A percentile compares a stretch with the other conserved stretches of the same genome.
Evolutionary conservation across 1,139 yeast species (phyloP).

Genomic region (Geotrichum carabidarum): DNA sequence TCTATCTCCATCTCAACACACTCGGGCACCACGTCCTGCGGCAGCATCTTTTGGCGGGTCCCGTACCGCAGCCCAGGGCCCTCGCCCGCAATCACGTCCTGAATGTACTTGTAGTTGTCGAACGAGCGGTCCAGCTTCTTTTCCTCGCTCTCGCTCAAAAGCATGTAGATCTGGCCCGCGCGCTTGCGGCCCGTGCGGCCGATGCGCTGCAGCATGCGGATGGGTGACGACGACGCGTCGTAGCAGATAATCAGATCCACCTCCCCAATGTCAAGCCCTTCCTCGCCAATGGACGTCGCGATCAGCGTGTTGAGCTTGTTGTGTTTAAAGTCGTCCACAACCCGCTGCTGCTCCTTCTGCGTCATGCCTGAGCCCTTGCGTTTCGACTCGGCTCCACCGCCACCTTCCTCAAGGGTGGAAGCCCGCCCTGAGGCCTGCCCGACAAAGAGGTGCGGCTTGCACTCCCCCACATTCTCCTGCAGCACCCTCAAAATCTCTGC

Average conservation of each 20-base stretch:
- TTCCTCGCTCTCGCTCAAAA: constrained; percentile 76
- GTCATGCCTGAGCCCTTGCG: constrained; percentile 35
- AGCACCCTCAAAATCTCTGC: constrained; percentile 72
- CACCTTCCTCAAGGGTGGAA: constrained; percentile 12
- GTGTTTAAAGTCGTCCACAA: constrained; percentile 63
- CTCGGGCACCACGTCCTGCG: constrained; percentile 53
- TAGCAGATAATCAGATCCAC: constrained; percentile 90
- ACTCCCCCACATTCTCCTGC: constrained; percentile 42
- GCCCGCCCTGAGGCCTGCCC: constrained; percentile 54
- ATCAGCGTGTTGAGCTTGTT: constrained; percentile 76
- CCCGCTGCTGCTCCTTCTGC: constrained; percentile 46
- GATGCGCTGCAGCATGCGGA: constrained; percentile 90
- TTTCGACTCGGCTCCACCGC: constrained; percentile 9
- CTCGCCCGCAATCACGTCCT: constrained; percentile 46
- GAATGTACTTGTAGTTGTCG: constrained; percentile 78
- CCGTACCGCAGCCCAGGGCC: constrained; percentile 33
- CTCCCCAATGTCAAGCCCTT: constrained; percentile 96
- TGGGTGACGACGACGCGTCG: constrained; percentile 91
- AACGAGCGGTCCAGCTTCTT: constrained; percentile 76
- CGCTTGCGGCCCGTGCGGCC: constrained; percentile 97
- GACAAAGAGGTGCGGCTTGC: constrained; percentile 80
- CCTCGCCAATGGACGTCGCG: constrained; percentile 97
- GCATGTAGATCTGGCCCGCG: constrained; percentile 74
- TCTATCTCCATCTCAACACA: constrained; percentile 51
- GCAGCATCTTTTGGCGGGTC: constrained; percentile 60